Evolutionary conservation across 2,329 filamentous ascomycete species (phyloP).

Genomic region (Cryphonectria radicalis): DNA sequence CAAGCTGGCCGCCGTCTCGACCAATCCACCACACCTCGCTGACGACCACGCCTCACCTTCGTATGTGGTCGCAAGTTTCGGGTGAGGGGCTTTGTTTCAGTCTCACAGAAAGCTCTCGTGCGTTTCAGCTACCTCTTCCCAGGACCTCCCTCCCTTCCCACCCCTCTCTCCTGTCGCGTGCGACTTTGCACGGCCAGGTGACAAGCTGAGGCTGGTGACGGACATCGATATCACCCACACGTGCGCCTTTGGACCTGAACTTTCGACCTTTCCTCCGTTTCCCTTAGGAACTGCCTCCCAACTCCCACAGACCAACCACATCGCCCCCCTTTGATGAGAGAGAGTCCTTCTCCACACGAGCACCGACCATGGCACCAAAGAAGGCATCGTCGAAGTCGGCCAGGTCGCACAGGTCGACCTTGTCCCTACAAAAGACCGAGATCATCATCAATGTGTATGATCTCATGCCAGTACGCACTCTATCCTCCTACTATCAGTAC

Average conservation of each 20-base stretch:
- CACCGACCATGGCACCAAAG: slow-evolving; percentile 47
- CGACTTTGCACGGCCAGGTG: slow-evolving; percentile 8
- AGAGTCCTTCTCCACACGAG: background rate
- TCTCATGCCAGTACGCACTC: slow-evolving; percentile 64
- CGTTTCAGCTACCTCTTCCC: background rate
- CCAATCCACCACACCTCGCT: background rate
- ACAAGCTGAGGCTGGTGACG: slow-evolving; percentile 8
- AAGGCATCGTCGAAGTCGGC: slow-evolving; percentile 44
- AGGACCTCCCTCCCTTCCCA: background rate
- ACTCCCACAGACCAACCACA: background rate
- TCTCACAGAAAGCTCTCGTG: background rate
- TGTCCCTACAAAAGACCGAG: slow-evolving; percentile 73
- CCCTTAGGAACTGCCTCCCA: background rate
- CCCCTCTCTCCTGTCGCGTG: slow-evolving; percentile 1
- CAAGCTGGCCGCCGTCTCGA: background rate
- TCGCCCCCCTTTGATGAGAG: background rate
- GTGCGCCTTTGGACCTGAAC: background rate
- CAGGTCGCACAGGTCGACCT: slow-evolving; percentile 63
- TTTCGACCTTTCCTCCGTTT: background rate
- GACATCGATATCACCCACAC: slow-evolving; percentile 12
- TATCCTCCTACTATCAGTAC: background rate
- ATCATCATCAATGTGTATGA: slow-evolving; percentile 80
- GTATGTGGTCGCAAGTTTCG: slow-evolving; percentile 8
- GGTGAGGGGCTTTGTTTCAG: slow-evolving; percentile 9
- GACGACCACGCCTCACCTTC: background rate